phyloP scores from a whole-genome alignment of 2,329 filamentous ascomycete species.

The Emmonsia crescens region DNA sequence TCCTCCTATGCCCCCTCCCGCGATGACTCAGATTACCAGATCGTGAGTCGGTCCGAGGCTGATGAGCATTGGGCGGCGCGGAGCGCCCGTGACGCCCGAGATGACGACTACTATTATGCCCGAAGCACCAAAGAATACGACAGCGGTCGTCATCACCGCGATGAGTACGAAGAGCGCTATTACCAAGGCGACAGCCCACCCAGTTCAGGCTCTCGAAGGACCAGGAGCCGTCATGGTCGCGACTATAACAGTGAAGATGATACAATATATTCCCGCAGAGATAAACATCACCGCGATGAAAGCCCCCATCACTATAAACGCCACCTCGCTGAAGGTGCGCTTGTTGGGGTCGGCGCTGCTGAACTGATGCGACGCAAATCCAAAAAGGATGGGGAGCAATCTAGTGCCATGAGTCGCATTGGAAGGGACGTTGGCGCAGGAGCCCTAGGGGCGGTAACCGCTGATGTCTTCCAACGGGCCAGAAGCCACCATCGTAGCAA shows the following conservation, averaged over 20 bases:
- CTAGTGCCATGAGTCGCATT: conserved; percentile 39
- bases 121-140: conserved; percentile 46
- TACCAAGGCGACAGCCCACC: conserved; percentile 40
- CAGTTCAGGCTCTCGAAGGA: conserved; percentile 43
- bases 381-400: conserved; percentile 46
- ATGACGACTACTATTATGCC: conserved; percentile 54
- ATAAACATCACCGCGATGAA: conserved; percentile 34
- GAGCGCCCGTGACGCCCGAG: conserved; percentile 34
- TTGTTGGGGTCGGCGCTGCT: conserved; percentile 50
- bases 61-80: conserved; percentile 40
- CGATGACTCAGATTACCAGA: conserved; percentile 48
- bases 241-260: conserved; percentile 51
- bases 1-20: conserved; percentile 39
- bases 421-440: conserved; percentile 48
- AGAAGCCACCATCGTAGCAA: conserved; percentile 40
- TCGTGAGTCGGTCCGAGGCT: conserved; percentile 48
- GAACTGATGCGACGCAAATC: conserved; percentile 49
- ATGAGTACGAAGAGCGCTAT: conserved; percentile 32
- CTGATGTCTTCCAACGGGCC: conserved; percentile 45
- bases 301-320: conserved; percentile 42
- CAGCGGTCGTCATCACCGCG: conserved; percentile 30
- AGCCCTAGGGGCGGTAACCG: conserved; percentile 50
- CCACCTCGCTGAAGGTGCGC: conserved; percentile 51
- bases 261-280: conserved; percentile 48
- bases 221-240: conserved; percentile 26